Evolutionary conservation across 768 basidiomycete genomes (phyloP), one percentile per base, ranked within the genome.

Genomic region (Russula brevipes): DNA sequence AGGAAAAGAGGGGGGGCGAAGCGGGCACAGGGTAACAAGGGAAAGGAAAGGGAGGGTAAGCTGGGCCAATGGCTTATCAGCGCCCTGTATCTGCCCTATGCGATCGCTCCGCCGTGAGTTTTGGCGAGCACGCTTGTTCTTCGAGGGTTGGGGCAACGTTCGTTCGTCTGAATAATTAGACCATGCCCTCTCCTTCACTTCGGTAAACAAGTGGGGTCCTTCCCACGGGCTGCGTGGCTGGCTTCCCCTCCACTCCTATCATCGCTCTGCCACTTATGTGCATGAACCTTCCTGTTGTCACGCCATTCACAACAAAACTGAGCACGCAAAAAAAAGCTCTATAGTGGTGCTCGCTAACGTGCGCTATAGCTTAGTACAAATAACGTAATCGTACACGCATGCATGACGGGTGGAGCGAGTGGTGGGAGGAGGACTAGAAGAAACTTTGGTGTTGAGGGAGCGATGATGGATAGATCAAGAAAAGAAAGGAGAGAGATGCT

Each of bases 361-460:
- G 63, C 31, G 59, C 56, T 51, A 65, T 64, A 68, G 66, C 36
- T 64, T 65, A 66, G 63, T 64, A 67, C 58, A 65, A 66, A 66
- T 69, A 66, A 66, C 67, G 58, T 59, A 60, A 53, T 64, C 64
- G 51, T 66, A 66, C 68, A 64, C 64, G 61, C 63, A 56, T 49
- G 50, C 54, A 46, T 62, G 60, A 39, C 39, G 57, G 44, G 55
- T 39, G 59, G 64, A 6, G 55, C 11, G 61, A 6, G 49, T 39
- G 61, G 35, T 5, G 30, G 50, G 36, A 47, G 49, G 59, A 42
- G 50, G 16, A 14, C 41, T 42, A 41, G 24, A 24, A 58, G 33
- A 45, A 45, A 5, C 35, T 16, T 59, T 44, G 60, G 56, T 63
- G 56, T 59, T 63, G 47, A 61, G 54, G 38, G 49, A 63, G 58